Base-by-base conservation (phyloP, 306 rosid species). In the Citrullus colocynthis region DNA sequence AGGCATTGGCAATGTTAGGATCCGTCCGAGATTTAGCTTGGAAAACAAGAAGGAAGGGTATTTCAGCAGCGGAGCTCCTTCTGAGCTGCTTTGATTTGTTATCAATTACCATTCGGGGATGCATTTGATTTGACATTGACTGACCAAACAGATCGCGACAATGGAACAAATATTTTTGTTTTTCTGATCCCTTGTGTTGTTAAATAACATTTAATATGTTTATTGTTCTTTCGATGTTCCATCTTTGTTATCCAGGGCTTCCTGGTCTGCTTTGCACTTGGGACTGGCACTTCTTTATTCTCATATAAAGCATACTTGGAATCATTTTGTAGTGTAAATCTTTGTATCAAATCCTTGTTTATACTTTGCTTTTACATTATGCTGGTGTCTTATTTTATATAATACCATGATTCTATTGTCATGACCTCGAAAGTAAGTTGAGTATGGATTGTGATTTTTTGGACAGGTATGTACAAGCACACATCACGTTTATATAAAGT, bases 61-160 rank as follows among this genome's bases (percentile, higher is more conserved):
- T 21, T 21, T 45, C 39, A 24, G 57, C 39, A 45, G 20, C 13
- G 20, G 7, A 69, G 59, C 76, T 48, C 28, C 44, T 39, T 28
- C 39, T 72, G 59, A 72, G 60, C 20, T 72, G 6, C 58, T 48
- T 49, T 72, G 77, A 72, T 72, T 72, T 49, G 77, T 72, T 49
- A 11, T 70, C 36, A 37, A 18, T 69, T 67, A 0, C 15, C 39
- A 71, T 70, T 70, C 16, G 58, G 20, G 7, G 24, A 13, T 45
- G 17, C 75, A 20, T 70, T 70, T 70, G 37, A 9, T 42, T 24
- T 48, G 15, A 48, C 54, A 51, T 30, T 30, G 77, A 73, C 39
- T 17, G 44, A 73, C 61, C 45, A 73, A 72, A 73, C 75, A 45
- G 39, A 70, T 16, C 45, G 5, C 11, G 17, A 52, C 57, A 51